A percentile compares a stretch with the other conserved stretches of the same genome.
These are phyloP conservation scores for Echites panduratus DNA, from an alignment of 257 asterid genomes.

Conservation along the genomic window DNA sequence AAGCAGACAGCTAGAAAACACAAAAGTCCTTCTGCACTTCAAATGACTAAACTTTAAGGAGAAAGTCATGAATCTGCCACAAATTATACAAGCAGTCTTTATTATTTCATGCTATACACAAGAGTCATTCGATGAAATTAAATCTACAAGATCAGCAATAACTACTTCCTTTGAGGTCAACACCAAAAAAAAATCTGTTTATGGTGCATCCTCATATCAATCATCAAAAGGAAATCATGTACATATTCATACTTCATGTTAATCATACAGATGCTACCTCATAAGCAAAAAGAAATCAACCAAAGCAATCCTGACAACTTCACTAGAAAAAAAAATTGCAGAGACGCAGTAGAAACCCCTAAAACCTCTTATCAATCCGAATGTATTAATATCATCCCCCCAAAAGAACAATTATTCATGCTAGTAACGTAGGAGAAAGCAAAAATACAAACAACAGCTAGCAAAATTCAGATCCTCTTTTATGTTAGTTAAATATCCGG, in stretches of 20 bases:
- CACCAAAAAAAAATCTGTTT: background rate
- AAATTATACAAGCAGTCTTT: background rate
- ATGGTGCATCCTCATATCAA: background rate
- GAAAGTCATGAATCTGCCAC: background rate
- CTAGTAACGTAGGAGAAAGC: background rate
- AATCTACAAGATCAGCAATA: background rate
- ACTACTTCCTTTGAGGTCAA: background rate
- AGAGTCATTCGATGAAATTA: background rate
- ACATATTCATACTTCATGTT: background rate
- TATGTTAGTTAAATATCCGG: background rate
- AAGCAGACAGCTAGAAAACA: constrained; percentile 1
- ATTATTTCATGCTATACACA: background rate
- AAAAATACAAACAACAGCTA: background rate
- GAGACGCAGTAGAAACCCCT: background rate
- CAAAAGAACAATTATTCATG: background rate
- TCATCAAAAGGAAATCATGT: background rate
- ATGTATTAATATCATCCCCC: background rate
- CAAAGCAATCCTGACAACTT: background rate
- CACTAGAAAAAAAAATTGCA: background rate
- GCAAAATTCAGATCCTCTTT: background rate
- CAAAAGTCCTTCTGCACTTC: background rate
- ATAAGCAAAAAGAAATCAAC: background rate
- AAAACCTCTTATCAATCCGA: background rate
- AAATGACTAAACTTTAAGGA: background rate
- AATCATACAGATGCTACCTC: background rate